phyloP scores from a whole-genome alignment of 1,284 basidiomycete genomes.

The Cutaneotrichosporon spelunceum region DNA sequence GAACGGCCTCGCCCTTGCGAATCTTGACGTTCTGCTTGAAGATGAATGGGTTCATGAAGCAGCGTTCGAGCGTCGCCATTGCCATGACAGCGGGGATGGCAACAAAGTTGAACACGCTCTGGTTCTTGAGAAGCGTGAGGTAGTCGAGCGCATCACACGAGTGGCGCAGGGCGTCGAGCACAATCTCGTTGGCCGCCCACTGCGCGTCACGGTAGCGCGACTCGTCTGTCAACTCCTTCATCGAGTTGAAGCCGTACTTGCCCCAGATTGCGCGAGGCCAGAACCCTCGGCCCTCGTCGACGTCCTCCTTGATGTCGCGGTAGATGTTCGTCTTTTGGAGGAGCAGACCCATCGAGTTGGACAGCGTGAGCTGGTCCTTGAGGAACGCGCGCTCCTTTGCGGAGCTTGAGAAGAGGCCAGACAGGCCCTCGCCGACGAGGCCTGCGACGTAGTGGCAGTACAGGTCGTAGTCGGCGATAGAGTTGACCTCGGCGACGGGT shows the following conservation, averaged over 20 bases:
- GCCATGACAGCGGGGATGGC: constrained; percentile 96
- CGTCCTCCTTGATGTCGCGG: constrained; percentile 91
- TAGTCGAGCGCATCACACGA: constrained; percentile 86
- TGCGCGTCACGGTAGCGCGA: constrained; percentile 61
- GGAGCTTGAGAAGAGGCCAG: constrained; percentile 82
- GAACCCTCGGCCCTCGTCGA: constrained; percentile 79
- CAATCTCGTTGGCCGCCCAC: constrained; percentile 82
- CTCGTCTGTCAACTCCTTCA: constrained; percentile 53
- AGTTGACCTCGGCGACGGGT: constrained; percentile 64
- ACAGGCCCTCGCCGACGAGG: constrained; percentile 93
- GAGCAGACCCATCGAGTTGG: constrained; percentile 94
- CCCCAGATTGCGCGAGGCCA: constrained; percentile 96
- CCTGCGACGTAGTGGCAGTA: constrained; percentile 99
- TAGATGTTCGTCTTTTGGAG: constrained; percentile 99
- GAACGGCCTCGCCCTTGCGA: constrained; percentile 81
- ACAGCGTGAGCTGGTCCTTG: constrained; percentile 75
- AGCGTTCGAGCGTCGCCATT: constrained; percentile 84
- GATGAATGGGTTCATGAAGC: constrained; percentile 92
- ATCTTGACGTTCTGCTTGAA: constrained; percentile 92
- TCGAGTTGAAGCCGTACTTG: constrained; percentile 62
- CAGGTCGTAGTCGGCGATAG: constrained; percentile 82
- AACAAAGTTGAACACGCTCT: constrained; percentile 93
- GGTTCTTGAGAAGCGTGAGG: constrained; percentile 78
- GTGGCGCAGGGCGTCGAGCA: constrained; percentile 83
- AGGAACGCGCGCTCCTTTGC: constrained; percentile 78